phyloP scores from a whole-genome alignment of 768 basidiomycete genomes.

The Obba rivulosa region DNA sequence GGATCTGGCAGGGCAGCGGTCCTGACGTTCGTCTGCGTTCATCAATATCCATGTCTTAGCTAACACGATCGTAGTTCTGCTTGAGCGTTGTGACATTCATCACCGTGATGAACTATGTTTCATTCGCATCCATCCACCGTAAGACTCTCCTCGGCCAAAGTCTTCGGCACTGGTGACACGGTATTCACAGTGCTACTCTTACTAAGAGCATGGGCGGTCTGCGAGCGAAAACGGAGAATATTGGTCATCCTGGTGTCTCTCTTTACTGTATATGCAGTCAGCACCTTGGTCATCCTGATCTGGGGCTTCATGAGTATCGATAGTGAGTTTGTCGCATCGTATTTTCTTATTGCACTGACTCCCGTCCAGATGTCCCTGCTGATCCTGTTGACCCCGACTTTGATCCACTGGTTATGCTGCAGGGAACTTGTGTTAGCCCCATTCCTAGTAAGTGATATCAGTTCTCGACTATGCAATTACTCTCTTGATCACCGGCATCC shows the following conservation, averaged over 20 bases:
- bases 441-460: constrained; percentile 5
- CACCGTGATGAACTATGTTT: constrained; percentile 5
- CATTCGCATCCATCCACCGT: constrained; percentile 11
- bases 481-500: too few species aligned
- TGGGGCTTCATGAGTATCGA: constrained; percentile 5
- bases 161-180: neutral
- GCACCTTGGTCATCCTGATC: constrained; percentile 2
- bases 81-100: constrained; percentile 1
- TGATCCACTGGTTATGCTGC: neutral
- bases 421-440: constrained; percentile 4
- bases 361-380: neutral
- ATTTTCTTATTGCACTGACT: too few species aligned
- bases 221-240: constrained; percentile 7
- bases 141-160: neutral
- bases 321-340: neutral
- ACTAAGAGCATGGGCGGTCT: constrained; percentile 12
- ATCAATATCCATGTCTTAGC: neutral
- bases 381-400: too few species aligned
- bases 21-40: neutral
- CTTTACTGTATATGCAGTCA: constrained; percentile 4
- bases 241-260: constrained; percentile 2
- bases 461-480: neutral
- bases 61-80: constrained; percentile 4
- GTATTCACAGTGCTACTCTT: constrained; percentile 7
- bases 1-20: constrained; percentile 4